Evolutionary conservation across 371 early-diverging fungal species (phyloP), one percentile per base, ranked within the genome.

Genomic region (Mucor circinelloides): DNA sequence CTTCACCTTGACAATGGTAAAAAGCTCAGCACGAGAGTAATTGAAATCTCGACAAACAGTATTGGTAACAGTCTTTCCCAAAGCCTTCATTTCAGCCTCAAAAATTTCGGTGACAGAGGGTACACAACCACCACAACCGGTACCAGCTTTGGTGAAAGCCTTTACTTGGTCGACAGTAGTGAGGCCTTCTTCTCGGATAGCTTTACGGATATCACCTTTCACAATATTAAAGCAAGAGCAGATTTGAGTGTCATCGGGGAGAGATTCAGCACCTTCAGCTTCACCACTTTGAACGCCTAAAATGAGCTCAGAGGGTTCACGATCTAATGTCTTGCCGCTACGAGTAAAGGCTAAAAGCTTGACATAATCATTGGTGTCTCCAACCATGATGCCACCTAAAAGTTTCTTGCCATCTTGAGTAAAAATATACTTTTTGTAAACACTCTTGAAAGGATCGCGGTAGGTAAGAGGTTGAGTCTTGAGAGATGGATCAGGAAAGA

Each of bases 211-310:
- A 44, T 83, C 74, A 36, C 83, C 87, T 70, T 89, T 90, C 57
- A 86, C 83, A 61, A 90, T 78, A 67, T 90, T 90, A 75, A 85
- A 87, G 69, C 90, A 90, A 19, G 90, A 90, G 66, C 90, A 90
- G 55, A 90, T 80, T 61, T 90, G 89, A 6, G 90, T 82, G 32
- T 90, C 89, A 50, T 89, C 88, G 10, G 88, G 86, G 9, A 90
- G 69, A 36, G 88, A 80, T 13, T 75, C 75, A 30, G 78, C 81
- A 17, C 71, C 80, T 46, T 76, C 74, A 12, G 69, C 76, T 31
- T 67, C 74, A 59, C 69, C 68, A 9, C 75, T 81, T 63, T 81
- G 71, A 27, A 79, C 64, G 50, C 89, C 87, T 12, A 87, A 68
- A n/a, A 90, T 82, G 32, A 90, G 74, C 64, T 90, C 86, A 48